Conservation (phyloP, 768 basidiomycete genomes). For the Kwoniella newhampshirensis region DNA sequence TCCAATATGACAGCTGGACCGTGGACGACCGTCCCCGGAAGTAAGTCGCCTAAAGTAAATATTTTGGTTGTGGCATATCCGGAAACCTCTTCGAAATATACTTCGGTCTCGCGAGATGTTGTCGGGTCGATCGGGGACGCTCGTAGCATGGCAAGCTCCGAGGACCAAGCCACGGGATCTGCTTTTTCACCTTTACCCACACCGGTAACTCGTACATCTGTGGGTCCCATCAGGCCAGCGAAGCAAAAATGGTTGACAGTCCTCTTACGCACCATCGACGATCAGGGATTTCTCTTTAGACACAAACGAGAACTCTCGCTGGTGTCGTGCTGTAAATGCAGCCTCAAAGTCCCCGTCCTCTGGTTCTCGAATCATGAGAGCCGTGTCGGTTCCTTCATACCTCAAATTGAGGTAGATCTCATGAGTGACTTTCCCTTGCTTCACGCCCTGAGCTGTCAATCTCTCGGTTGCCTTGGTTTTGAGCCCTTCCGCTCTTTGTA, state of each 20-base stretch:
- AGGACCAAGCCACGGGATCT: too few species aligned
- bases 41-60: slow-evolving; percentile 3
- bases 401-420: slow-evolving; percentile 37
- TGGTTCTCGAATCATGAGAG: slow-evolving; percentile 71
- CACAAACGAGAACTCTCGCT: slow-evolving; percentile 55
- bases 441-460: slow-evolving; percentile 23
- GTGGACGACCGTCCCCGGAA: slow-evolving; percentile 56
- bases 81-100: background rate
- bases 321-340: slow-evolving; percentile 59
- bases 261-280: slow-evolving; percentile 36
- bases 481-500: slow-evolving; percentile 13
- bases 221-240: background rate
- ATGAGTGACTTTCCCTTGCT: slow-evolving; percentile 11
- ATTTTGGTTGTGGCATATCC: background rate
- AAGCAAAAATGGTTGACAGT: slow-evolving; percentile 2
- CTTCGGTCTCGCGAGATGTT: background rate
- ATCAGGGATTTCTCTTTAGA: slow-evolving; percentile 52
- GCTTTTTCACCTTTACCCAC: too few species aligned
- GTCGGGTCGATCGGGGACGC: slow-evolving; percentile 3
- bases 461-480: slow-evolving; percentile 18
- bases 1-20: slow-evolving; percentile 95
- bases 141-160: background rate
- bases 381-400: slow-evolving; percentile 63
- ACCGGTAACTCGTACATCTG: background rate
- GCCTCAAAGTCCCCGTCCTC: slow-evolving; percentile 69